phyloP scores from a whole-genome alignment of 2,329 filamentous ascomycete species.

The Tolypocladium cylindrosporum region DNA sequence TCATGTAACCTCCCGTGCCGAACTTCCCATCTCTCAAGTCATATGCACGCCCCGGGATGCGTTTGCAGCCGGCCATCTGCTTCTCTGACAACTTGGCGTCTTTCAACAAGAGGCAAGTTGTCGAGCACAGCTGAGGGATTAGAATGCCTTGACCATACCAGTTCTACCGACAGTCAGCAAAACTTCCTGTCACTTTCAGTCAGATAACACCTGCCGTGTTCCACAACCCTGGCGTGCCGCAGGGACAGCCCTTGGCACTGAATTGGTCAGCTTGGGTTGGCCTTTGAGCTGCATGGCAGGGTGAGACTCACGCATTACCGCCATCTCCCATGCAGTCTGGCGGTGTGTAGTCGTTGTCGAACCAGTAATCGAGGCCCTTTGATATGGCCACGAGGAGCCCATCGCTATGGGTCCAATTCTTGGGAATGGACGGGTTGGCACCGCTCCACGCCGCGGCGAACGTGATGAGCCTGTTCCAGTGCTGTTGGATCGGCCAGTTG shows the following conservation, averaged over 20 bases:
- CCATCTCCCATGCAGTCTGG: slow-evolving; percentile 12
- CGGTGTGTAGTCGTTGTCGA: slow-evolving; percentile 11
- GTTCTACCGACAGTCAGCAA: slow-evolving; percentile 5
- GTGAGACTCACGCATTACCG: slow-evolving; percentile 6
- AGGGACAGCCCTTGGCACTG: no score
- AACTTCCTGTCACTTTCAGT: no score
- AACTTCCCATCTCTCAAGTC: slow-evolving; percentile 9
- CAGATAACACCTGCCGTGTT: no score
- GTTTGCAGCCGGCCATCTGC: slow-evolving; percentile 9
- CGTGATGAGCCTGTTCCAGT: slow-evolving; percentile 12
- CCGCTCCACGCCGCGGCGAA: slow-evolving; percentile 14
- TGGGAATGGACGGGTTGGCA: slow-evolving; percentile 8
- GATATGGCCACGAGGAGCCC: slow-evolving; percentile 7
- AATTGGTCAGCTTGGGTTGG: not conserved
- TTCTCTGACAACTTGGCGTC: slow-evolving; percentile 7
- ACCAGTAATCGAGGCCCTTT: slow-evolving; percentile 12
- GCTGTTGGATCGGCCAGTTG: slow-evolving; percentile 13
- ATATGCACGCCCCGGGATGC: slow-evolving; percentile 10
- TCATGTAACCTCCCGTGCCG: slow-evolving; percentile 10
- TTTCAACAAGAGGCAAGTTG: slow-evolving; percentile 9
- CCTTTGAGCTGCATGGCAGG: not conserved
- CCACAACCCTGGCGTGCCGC: no score
- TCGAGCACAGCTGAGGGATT: slow-evolving; percentile 12
- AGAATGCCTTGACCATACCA: slow-evolving; percentile 13
- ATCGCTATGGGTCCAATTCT: slow-evolving; percentile 6